Evolutionary conservation across 768 basidiomycete species (phyloP), one percentile per base, ranked within the genome.

Genomic region (Cystobasidium onofrii): DNA sequence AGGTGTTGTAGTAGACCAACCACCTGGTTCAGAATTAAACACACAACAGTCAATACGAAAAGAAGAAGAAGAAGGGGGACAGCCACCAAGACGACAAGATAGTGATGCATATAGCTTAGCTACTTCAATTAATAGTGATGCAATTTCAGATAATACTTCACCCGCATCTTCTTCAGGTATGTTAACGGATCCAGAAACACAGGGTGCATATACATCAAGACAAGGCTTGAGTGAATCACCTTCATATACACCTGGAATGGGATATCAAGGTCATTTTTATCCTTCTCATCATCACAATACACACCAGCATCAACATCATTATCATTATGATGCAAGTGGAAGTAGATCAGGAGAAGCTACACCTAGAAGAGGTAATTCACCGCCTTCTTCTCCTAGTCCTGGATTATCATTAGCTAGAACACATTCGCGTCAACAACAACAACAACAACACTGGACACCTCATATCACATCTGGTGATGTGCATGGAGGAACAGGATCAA

Each of bases 41-140:
- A n/a, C n/a, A 57, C n/a, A n/a, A 31, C 31, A 31, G 13, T 57
- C 7, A 9, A 25, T 13, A 43, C 39, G 36, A 6, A 44, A 39
- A 12, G 64, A 39, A 66, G 64, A 20, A 44, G 65, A 67, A 52
- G 44, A 52, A 67, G 29, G 65, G 27, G 65, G 34, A 27, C 39
- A 33, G 65, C 65, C 65, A 52, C 20, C 46, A 43, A 7, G 46
- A 50, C 9, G 46, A n/a, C 46, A 50, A n/a, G n/a, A 20, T 50
- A 20, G 46, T 20, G 46, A 50, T 50, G 46, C 46, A 20, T 50
- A 50, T 20, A 50, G 46, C n/a, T 3, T 50, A 50, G 12, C 46
- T 15, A 50, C 46, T 50, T 50, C 20, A n/a, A n/a, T n/a, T n/a
- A n/a, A 50, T 20, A 50, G 46, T 50, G 46, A 50, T 12, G 46